Percentiles rank a stretch among this genome's conserved stretches.
Evolutionary conservation across 2,329 filamentous ascomycete genomes (phyloP).

Genomic region (Alternaria brassicicola): DNA sequence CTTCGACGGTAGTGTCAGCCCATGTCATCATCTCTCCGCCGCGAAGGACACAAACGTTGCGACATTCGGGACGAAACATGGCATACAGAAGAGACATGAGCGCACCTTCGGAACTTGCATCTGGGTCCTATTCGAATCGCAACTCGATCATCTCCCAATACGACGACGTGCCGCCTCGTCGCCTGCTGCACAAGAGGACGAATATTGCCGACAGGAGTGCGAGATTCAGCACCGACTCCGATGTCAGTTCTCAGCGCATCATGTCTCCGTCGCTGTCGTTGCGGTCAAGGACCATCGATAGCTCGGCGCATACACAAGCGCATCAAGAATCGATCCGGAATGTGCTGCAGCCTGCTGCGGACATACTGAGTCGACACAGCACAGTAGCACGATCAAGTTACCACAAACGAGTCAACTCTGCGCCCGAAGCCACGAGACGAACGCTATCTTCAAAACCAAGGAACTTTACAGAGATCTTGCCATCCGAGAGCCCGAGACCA

Average conservation of each 20-base stretch:
- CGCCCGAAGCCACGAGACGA: constrained; percentile 34
- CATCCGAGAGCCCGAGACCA: constrained; percentile 28
- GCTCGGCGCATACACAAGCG: constrained; percentile 36
- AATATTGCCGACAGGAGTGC: constrained; percentile 55
- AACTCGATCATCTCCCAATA: constrained; percentile 50
- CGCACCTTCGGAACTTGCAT: constrained; percentile 48
- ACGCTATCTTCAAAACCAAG: constrained; percentile 17
- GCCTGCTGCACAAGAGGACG: constrained; percentile 58
- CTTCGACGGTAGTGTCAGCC: constrained; percentile 62
- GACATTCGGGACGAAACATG: constrained; percentile 61
- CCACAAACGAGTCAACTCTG: constrained; percentile 44
- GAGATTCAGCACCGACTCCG: constrained; percentile 40
- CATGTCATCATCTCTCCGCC: constrained; percentile 60
- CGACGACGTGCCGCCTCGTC: constrained; percentile 53
- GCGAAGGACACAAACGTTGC: constrained; percentile 53
- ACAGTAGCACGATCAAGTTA: constrained; percentile 26
- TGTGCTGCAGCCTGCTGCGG: constrained; percentile 44
- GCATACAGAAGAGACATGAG: constrained; percentile 55
- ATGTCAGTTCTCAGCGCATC: constrained; percentile 31
- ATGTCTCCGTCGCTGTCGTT: constrained; percentile 38
- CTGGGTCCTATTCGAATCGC: constrained; percentile 52
- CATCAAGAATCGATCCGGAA: constrained; percentile 41
- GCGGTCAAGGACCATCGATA: constrained; percentile 37
- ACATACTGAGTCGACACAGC: constrained; percentile 42
- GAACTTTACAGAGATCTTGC: constrained; percentile 30